Conservation (phyloP, 1,284 basidiomycete species). For the Ceratobasidium sp. region DNA sequence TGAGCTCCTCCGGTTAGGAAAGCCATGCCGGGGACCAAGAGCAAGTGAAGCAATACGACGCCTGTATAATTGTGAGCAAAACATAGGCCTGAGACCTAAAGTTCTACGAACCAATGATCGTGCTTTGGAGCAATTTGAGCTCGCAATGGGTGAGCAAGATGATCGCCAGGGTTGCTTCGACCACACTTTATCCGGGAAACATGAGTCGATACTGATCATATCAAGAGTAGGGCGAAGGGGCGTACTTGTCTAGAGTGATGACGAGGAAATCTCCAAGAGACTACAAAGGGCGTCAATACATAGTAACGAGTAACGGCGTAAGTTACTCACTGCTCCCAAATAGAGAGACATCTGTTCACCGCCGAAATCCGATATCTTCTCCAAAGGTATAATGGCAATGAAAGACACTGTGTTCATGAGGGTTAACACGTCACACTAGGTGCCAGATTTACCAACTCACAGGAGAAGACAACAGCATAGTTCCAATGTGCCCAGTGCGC, state of each 20-base stretch:
- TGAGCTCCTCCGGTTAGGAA: slow-evolving; percentile 44
- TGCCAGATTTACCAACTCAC: slow-evolving; percentile 4
- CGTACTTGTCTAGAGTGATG: slow-evolving; percentile 44
- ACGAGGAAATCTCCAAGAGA: slow-evolving; percentile 45
- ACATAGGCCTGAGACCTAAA: too few species aligned
- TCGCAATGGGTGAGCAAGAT: slow-evolving; percentile 40
- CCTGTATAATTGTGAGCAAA: slow-evolving; percentile 19
- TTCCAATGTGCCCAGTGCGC: slow-evolving; percentile 33
- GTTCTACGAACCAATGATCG: slow-evolving; percentile 30
- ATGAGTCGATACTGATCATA: too few species aligned
- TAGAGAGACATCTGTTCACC: slow-evolving; percentile 45
- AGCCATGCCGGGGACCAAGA: slow-evolving; percentile 43
- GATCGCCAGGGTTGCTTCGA: slow-evolving; percentile 28
- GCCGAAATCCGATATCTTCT: slow-evolving; percentile 41
- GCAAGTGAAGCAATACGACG: slow-evolving; percentile 42
- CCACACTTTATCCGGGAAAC: too few species aligned
- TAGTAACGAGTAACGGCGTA: too few species aligned
- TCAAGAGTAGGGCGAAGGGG: too few species aligned
- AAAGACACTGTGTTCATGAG: slow-evolving; percentile 39
- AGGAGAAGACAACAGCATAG: slow-evolving; percentile 18
- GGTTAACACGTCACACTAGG: background rate
- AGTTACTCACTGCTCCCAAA: slow-evolving; percentile 42
- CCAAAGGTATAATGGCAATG: slow-evolving; percentile 41
- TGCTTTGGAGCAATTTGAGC: slow-evolving; percentile 39
- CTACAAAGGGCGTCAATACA: too few species aligned